A percentile compares a stretch with the other conserved stretches of the same genome.
phyloP scores from a whole-genome alignment of 345 rosid genomes.

The Corchorus olitorius region DNA sequence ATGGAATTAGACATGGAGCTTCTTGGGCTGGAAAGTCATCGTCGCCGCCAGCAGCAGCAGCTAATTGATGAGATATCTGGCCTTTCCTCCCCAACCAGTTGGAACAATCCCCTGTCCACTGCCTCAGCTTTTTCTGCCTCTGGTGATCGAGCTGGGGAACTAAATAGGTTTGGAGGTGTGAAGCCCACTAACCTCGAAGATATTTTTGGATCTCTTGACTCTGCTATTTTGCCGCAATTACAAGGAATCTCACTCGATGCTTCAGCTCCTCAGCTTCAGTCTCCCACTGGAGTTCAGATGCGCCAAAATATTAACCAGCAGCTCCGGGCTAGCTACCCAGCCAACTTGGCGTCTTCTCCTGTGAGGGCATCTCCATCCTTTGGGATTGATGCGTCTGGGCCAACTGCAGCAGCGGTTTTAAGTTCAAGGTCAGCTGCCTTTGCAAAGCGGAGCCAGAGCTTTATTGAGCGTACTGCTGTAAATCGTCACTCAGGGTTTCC shows the following conservation, averaged over 20 bases:
- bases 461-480: conserved; percentile 54
- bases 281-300: conserved; percentile 44
- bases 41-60: conserved; percentile 35
- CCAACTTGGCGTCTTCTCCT: conserved; percentile 53
- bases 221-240: conserved; percentile 37
- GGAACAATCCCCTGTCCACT: conserved; percentile 55
- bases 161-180: conserved; percentile 61
- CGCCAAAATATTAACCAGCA: conserved; percentile 55
- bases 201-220: conserved; percentile 54
- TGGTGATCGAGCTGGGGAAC: conserved; percentile 41
- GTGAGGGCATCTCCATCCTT: conserved; percentile 45
- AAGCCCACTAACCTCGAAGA: conserved; percentile 70
- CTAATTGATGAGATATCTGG: conserved; percentile 55
- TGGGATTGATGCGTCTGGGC: conserved; percentile 45
- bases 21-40: conserved; percentile 38
- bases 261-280: conserved; percentile 39
- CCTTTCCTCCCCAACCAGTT: conserved; percentile 59
- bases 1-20: conserved; percentile 56
- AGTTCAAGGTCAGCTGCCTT: conserved; percentile 69
- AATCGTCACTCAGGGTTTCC: conserved; percentile 42
- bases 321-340: conserved; percentile 50
- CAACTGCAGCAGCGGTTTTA: conserved; percentile 44
- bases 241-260: conserved; percentile 48
- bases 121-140: conserved; percentile 45
- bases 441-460: conserved; percentile 71